Conservation (phyloP, 306 rosid genomes). For the Nissolia schottii region DNA sequence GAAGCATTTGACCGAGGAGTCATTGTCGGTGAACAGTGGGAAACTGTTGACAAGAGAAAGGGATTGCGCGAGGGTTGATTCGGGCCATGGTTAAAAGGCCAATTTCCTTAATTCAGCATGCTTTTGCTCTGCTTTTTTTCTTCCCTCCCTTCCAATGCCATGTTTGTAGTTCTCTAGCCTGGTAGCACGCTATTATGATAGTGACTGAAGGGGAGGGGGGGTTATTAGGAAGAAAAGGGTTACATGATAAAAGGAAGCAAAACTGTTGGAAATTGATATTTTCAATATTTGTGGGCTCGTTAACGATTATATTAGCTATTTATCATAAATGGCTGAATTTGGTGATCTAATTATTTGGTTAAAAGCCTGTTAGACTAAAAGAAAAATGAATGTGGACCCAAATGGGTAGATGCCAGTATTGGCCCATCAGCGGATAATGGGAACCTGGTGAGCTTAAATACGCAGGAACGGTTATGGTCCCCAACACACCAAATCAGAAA, state of each 20-base stretch:
- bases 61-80: constrained; percentile 20
- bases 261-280: no score
- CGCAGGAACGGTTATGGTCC: no score
- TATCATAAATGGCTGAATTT: no score
- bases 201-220: constrained; percentile 21
- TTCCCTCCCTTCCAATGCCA: constrained; percentile 36
- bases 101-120: constrained; percentile 21
- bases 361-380: no score
- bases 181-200: constrained; percentile 29
- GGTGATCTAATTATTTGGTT: no score
- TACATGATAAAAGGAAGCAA: constrained; percentile 18
- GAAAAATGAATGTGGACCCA: no score
- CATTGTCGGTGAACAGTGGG: constrained; percentile 52
- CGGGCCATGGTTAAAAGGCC: constrained; percentile 23
- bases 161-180: constrained; percentile 7
- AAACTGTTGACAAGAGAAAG: constrained; percentile 24
- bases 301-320: no score
- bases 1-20: constrained; percentile 53
- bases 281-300: no score
- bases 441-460: no score
- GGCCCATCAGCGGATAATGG: no score
- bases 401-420: no score
- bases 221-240: constrained; percentile 2
- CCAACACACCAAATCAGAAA: no score
- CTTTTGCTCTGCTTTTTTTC: constrained; percentile 6